phyloP scores from a whole-genome alignment of 208 protist species.

The Leishmania arabica region DNA sequence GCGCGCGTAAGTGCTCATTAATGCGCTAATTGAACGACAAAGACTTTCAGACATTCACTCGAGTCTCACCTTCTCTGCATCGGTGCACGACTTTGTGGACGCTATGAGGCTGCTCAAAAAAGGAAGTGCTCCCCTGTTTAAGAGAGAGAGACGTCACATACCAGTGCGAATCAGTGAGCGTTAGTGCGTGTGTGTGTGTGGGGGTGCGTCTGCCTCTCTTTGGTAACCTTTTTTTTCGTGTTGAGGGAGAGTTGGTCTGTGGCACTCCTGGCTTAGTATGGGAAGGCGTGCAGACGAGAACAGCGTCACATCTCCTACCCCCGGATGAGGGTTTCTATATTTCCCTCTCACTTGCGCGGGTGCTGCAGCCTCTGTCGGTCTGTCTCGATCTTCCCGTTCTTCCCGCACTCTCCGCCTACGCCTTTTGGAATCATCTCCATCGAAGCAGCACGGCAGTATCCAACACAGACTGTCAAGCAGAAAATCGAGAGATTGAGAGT shows the following conservation, averaged over 20 bases:
- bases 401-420: background rate
- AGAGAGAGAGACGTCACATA: background rate
- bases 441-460: background rate
- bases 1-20: background rate
- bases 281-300: background rate
- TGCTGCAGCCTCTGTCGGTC: background rate
- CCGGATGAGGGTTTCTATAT: background rate
- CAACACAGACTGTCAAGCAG: background rate
- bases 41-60: background rate
- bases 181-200: background rate
- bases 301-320: background rate
- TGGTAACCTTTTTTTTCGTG: background rate
- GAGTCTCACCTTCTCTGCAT: background rate
- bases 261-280: background rate
- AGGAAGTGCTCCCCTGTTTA: background rate
- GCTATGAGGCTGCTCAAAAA: background rate
- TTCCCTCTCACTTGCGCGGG: background rate
- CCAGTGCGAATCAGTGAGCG: background rate
- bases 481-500: background rate
- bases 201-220: background rate
- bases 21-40: slow-evolving; percentile 7
- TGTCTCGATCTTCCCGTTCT: background rate
- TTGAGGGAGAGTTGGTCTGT: background rate
- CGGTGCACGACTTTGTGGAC: background rate
- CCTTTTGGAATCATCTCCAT: background rate